phyloP scores from a whole-genome alignment of 768 basidiomycete species.

The Auriculariales sp. region DNA sequence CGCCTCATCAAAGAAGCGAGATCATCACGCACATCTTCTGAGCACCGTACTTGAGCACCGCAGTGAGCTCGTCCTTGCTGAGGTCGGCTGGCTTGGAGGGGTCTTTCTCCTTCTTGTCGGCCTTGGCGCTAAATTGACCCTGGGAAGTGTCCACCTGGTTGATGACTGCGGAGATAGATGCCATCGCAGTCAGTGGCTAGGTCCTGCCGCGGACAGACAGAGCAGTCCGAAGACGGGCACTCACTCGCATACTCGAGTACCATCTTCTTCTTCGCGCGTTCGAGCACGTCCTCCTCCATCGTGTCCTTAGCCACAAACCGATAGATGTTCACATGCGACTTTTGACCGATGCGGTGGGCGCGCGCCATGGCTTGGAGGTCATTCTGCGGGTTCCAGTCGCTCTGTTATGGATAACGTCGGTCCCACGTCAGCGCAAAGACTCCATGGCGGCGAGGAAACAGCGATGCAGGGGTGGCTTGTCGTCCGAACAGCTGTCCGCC shows the following conservation, averaged over 20 bases:
- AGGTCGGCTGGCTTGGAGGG: slow-evolving; percentile 64
- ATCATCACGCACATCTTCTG: slow-evolving; percentile 69
- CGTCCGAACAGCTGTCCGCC: too few species aligned
- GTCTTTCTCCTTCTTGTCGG: slow-evolving; percentile 43
- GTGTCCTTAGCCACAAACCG: slow-evolving; percentile 98
- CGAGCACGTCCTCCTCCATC: slow-evolving; percentile 97
- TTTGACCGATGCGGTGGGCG: slow-evolving; percentile 97
- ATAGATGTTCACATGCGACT: slow-evolving; percentile 96
- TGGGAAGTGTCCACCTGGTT: slow-evolving; percentile 99
- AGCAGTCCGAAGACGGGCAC: slow-evolving; percentile 19
- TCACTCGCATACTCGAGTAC: slow-evolving; percentile 96
- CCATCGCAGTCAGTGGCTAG: slow-evolving; percentile 3
- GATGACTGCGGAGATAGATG: slow-evolving; percentile 52
- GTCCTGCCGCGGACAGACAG: neutral
- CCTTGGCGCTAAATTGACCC: slow-evolving; percentile 80
- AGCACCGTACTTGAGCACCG: slow-evolving; percentile 96
- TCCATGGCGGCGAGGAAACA: slow-evolving; percentile 11
- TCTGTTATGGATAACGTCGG: slow-evolving; percentile 29
- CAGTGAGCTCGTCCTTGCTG: slow-evolving; percentile 92
- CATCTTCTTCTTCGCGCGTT: slow-evolving; percentile 99
- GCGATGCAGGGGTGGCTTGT: too few species aligned
- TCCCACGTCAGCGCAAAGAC: neutral
- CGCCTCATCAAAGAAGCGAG: slow-evolving; percentile 5
- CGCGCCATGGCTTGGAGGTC: slow-evolving; percentile 99
- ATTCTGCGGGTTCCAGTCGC: slow-evolving; percentile 98